Percentiles rank a stretch among this genome's conserved stretches.
These are phyloP conservation scores for Pseudozyma hubeiensis DNA, from an alignment of 1,284 basidiomycete species.

Conservation along the genomic window DNA sequence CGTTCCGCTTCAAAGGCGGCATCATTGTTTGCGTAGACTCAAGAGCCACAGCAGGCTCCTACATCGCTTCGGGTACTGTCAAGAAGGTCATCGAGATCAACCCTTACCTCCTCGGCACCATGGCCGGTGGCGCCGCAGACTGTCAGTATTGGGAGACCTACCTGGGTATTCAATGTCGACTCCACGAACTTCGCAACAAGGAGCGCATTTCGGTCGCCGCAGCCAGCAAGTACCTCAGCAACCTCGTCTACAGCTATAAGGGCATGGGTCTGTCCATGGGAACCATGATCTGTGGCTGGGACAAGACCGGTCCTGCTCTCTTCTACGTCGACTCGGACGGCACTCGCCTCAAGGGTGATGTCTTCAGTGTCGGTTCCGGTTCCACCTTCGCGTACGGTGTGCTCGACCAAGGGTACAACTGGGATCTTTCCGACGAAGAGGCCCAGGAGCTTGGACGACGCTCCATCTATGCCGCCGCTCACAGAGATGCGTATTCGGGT, in stretches of 20 bases:
- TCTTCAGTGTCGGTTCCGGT: conserved; percentile 98
- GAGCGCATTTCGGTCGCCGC: conserved; percentile 98
- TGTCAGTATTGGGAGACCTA: conserved; percentile 76
- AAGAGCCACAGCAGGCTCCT: conserved; percentile 94
- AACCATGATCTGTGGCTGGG: conserved; percentile 99
- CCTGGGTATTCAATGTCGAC: conserved; percentile 94
- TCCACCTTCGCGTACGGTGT: conserved; percentile 99
- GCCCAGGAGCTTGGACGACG: conserved; percentile 93
- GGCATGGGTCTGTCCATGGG: conserved; percentile 99
- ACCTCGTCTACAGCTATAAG: conserved; percentile 97
- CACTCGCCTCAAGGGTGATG: conserved; percentile 90
- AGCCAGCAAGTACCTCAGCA: conserved; percentile 95
- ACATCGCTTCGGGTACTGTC: conserved; percentile 78
- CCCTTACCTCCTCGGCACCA: conserved; percentile 95
- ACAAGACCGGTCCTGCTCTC: conserved; percentile 98
- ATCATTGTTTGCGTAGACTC: conserved; percentile 99
- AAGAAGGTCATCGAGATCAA: conserved; percentile 94
- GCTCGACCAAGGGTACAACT: conserved; percentile 93
- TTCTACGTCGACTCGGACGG: conserved; percentile 99
- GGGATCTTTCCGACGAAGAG: conserved; percentile 92
- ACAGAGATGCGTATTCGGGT: conserved; percentile 94
- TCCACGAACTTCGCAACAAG: conserved; percentile 96
- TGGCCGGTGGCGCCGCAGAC: conserved; percentile 91
- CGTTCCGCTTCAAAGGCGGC: conserved; percentile 95
- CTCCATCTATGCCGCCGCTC: conserved; percentile 96